Evolutionary conservation across 75 land plant genomes (phyloP).

Genomic region (Sequoiadendron giganteum): DNA sequence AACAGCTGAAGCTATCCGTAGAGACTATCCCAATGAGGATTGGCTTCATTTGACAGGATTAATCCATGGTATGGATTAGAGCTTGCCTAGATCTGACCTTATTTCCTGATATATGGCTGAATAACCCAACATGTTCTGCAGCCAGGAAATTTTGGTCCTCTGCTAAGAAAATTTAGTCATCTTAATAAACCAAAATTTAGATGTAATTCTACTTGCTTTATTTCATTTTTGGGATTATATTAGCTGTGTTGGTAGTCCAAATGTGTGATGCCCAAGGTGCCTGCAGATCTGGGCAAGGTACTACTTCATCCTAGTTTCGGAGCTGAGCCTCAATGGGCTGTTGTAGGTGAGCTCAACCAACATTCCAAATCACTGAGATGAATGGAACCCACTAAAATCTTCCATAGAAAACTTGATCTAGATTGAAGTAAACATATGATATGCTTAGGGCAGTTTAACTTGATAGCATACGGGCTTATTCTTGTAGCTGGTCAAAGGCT

Average conservation of each 20-base stretch:
- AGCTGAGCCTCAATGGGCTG: conserved; percentile 86
- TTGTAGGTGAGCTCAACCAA: conserved; percentile 57
- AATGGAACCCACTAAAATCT: background rate
- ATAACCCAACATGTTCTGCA: background rate
- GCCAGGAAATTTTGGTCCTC: background rate
- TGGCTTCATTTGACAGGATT: conserved; percentile 58
- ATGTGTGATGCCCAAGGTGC: background rate
- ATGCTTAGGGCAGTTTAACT: background rate
- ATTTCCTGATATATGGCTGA: background rate
- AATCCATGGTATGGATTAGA: conserved; percentile 36
- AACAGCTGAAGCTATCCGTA: conserved; percentile 53
- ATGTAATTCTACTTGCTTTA: background rate
- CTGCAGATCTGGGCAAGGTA: conserved; percentile 91
- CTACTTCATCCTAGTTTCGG: conserved; percentile 81
- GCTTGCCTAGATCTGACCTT: background rate
- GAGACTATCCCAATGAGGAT: conserved; percentile 49
- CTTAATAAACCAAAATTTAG: background rate
- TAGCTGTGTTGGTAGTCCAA: background rate
- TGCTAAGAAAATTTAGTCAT: background rate
- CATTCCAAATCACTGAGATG: background rate
- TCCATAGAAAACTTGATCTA: background rate
- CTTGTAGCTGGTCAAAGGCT: conserved; percentile 1
- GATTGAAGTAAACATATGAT: background rate
- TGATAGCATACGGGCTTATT: background rate
- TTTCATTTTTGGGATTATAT: background rate